Percentiles rank a stretch among this genome's conserved stretches.
These are phyloP conservation scores for Xylariomycetidae sp. DNA, from an alignment of 2,329 filamentous ascomycete species.

Conservation along the genomic window DNA sequence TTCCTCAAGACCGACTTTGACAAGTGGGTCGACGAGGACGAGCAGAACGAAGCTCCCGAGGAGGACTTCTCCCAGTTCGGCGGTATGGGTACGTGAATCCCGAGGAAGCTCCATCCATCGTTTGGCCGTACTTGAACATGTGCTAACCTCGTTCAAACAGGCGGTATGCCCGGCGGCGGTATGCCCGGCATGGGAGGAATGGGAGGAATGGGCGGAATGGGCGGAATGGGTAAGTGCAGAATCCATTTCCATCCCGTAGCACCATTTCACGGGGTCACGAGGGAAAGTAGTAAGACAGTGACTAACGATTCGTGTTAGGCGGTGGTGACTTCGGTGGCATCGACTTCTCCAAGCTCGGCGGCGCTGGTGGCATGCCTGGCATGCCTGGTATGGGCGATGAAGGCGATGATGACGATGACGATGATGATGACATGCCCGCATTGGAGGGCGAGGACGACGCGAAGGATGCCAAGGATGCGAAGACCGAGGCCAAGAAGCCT, in stretches of 20 bases:
- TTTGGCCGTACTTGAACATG: constrained; percentile 2
- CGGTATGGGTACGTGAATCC: constrained; percentile 51
- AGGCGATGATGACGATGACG: constrained; percentile 50
- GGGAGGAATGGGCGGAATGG: constrained; percentile 42
- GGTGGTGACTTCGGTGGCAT: constrained; percentile 77
- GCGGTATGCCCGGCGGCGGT: constrained; percentile 40
- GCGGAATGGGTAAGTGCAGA: constrained; percentile 34
- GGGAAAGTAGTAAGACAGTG: constrained; percentile 17
- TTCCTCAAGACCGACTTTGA: constrained; percentile 99
- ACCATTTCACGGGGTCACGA: neutral
- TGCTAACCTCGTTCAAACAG: constrained; percentile 26
- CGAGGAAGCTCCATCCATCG: constrained; percentile 1
- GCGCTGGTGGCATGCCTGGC: constrained; percentile 40
- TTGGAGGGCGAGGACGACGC: constrained; percentile 59
- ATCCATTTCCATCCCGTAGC: neutral
- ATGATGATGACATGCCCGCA: constrained; percentile 77
- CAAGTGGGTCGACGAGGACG: constrained; percentile 98
- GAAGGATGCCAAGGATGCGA: constrained; percentile 30
- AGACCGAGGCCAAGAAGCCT: constrained; percentile 23
- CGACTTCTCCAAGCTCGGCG: constrained; percentile 88
- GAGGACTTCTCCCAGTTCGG: constrained; percentile 69
- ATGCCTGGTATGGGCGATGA: constrained; percentile 28
- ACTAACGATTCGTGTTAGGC: constrained; percentile 12
- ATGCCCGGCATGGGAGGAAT: constrained; percentile 36
- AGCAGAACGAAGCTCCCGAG: constrained; percentile 85